Conservation (phyloP, 2,329 filamentous ascomycete species). For the Cordyceps pruinosa region DNA sequence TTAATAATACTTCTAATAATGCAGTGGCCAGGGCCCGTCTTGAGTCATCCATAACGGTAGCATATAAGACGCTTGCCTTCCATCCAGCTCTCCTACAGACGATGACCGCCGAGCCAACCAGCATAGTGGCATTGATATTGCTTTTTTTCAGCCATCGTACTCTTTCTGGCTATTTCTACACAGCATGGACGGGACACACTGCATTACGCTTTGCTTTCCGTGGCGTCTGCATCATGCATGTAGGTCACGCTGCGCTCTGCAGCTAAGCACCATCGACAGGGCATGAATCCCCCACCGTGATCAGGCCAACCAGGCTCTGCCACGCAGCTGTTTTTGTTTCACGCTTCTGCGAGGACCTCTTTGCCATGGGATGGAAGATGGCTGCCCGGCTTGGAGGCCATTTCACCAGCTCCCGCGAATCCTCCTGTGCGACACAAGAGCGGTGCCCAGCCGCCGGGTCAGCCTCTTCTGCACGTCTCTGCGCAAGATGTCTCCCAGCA, state of each 20-base stretch:
- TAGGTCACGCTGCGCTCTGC: conserved; percentile 9
- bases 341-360: not conserved
- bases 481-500: not conserved
- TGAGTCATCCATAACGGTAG: no score
- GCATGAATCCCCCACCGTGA: conserved; percentile 1
- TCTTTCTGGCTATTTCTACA: not conserved
- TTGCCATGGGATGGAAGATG: not conserved
- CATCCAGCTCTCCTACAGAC: no score
- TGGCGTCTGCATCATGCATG: conserved; percentile 3
- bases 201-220: not conserved
- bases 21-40: no score
- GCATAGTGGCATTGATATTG: not conserved
- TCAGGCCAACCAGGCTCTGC: conserved; percentile 7
- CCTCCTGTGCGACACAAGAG: not conserved
- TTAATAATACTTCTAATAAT: no score
- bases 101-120: not conserved
- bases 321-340: not conserved
- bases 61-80: no score
- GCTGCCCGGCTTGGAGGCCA: not conserved
- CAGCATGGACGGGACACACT: no score
- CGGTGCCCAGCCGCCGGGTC: not conserved
- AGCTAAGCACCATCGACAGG: not conserved
- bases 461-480: not conserved
- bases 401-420: not conserved
- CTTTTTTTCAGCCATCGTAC: not conserved